Conservation (phyloP, 768 basidiomycete genomes). For the Calvatia gigantea region DNA sequence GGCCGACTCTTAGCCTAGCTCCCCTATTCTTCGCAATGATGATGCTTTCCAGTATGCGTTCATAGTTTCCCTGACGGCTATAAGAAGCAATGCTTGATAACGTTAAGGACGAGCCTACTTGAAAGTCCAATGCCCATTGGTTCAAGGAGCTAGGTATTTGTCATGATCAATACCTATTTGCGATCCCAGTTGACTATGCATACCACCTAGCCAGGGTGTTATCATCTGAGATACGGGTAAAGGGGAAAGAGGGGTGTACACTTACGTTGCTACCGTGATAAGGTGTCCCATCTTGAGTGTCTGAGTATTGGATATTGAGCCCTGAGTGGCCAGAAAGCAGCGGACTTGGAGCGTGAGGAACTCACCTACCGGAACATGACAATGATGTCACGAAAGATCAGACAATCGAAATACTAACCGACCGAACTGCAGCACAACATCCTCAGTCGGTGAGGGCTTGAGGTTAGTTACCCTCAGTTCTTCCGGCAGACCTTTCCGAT, state of each 20-base stretch:
- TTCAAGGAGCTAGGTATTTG: slow-evolving; percentile 71
- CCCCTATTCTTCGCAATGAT: slow-evolving; percentile 83
- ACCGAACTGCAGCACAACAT: not conserved
- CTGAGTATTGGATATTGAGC: not conserved
- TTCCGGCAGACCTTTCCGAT: no score
- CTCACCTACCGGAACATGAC: no score
- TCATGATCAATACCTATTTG: not conserved
- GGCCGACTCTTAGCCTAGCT: slow-evolving; percentile 90
- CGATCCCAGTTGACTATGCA: not conserved
- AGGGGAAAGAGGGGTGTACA: not conserved
- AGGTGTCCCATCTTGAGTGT: slow-evolving; percentile 72
- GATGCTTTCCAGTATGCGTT: slow-evolving; percentile 88
- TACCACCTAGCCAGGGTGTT: slow-evolving; percentile 26
- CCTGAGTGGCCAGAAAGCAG: not conserved
- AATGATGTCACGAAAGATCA: no score
- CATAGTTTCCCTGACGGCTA: slow-evolving; percentile 75
- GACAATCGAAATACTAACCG: no score
- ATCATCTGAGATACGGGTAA: slow-evolving; percentile 2
- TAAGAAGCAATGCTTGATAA: not conserved
- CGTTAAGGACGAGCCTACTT: slow-evolving; percentile 42
- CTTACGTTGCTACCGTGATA: slow-evolving; percentile 86
- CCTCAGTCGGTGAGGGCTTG: not conserved
- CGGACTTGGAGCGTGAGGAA: not conserved
- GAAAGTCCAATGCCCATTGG: slow-evolving; percentile 96
- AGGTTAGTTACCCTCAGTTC: no score